Evolutionary conservation across 2,329 filamentous ascomycete genomes (phyloP), one percentile per base, ranked within the genome.

Genomic region (Penicillium glabrum): DNA sequence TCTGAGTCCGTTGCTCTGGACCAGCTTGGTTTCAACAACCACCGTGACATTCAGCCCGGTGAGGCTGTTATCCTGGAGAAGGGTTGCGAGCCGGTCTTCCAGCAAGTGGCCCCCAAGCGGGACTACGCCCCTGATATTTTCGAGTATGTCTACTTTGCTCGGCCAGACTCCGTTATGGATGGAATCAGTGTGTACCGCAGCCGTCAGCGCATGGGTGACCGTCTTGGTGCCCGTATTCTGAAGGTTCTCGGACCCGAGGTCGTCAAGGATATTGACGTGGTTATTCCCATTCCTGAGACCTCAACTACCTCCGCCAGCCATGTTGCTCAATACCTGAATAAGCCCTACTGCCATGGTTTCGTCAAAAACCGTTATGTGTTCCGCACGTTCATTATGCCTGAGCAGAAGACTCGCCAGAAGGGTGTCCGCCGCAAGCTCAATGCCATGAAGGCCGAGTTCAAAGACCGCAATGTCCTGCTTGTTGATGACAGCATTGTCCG

Each of bases 401-500:
- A 89, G 27, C 93, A 97, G 73, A 86, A 86, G 64, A 84, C 87
- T 19, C 83, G 93, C 4, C 86, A 95, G 68, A 93, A 93, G 76
- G 89, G 91, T 64, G 91, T 98, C 10, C 88, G 93, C 4, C 86
- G 93, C 48, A 98, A 98, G 78, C 82, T 98, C 39, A 93, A 90
- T 59, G 86, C 93, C 21, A 96, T 97, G 75, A 85, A 87, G 26
- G 86, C 88, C 37, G 92, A 97, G 71, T 97, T 97, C 75, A 81
- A 87, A 56, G 90, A 84, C 63, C 88, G 89, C 66, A 89, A 88
- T 57, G 89, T 98, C 8, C 81, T 92, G 11, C 79, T 98, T 0
- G 90, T 97, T 1, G 93, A 97, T 66, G 93, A 97, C 76, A 91
- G 87, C 66, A 91, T 96, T 57, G 93, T 96, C 5, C 85, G 93